phyloP scores from a whole-genome alignment of 202 grass and related monocot genomes.

The Tripidium arundinaceum region DNA sequence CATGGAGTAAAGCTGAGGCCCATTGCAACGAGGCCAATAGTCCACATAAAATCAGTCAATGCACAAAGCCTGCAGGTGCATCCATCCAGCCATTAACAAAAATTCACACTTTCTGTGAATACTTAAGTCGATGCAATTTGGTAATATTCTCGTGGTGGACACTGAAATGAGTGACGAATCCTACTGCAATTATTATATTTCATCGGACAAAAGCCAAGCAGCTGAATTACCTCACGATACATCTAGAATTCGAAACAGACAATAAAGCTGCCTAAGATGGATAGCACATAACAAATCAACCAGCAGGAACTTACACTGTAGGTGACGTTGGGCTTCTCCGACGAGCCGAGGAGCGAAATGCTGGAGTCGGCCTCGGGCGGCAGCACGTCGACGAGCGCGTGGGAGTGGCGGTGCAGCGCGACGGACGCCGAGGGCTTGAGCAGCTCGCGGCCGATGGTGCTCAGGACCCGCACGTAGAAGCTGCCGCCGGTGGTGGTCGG shows the following conservation, averaged over 20 bases:
- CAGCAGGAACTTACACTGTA: conserved; percentile 49
- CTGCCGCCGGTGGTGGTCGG: conserved; percentile 63
- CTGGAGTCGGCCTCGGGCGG: conserved; percentile 84
- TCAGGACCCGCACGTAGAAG: conserved; percentile 73
- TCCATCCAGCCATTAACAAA: no score
- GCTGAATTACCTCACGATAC: background rate
- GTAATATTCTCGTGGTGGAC: background rate
- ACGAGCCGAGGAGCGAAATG: conserved; percentile 63
- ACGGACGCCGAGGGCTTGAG: conserved; percentile 73
- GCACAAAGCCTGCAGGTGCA: no score
- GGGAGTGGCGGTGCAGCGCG: conserved; percentile 71
- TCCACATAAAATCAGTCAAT: no score
- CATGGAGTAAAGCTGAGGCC: no score
- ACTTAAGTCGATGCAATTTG: no score
- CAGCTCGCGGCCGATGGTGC: conserved; percentile 72
- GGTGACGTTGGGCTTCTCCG: conserved; percentile 69
- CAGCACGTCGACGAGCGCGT: conserved; percentile 76
- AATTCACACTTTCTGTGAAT: background rate
- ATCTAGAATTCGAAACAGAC: no score
- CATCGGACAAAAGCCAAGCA: background rate
- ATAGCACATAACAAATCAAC: conserved; percentile 14
- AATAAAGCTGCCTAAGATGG: background rate
- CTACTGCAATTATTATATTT: background rate
- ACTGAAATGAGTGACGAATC: background rate
- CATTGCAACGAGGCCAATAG: no score